Percentiles rank a stretch among this genome's conserved stretches.
phyloP scores from a whole-genome alignment of 2,329 filamentous ascomycete genomes.

The Aspergillus ustus region DNA sequence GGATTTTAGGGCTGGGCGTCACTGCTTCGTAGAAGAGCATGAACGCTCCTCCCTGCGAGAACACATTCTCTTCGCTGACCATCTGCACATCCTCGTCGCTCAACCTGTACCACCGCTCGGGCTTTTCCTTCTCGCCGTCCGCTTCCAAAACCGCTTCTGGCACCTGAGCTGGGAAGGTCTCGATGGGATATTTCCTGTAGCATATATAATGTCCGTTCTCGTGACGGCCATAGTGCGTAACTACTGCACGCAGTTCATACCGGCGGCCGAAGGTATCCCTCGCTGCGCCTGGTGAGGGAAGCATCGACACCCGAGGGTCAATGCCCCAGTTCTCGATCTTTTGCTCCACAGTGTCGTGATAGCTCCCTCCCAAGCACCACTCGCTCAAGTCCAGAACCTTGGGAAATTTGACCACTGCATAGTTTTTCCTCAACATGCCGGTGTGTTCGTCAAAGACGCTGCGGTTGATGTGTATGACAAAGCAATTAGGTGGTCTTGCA shows the following conservation, averaged over 20 bases:
- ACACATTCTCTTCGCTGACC: constrained; percentile 73
- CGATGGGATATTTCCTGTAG: constrained; percentile 71
- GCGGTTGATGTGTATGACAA: constrained; percentile 87
- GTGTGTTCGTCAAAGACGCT: constrained; percentile 88
- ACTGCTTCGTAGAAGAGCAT: constrained; percentile 95
- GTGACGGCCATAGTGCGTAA: constrained; percentile 88
- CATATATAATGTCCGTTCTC: constrained; percentile 97
- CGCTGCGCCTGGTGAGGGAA: constrained; percentile 63
- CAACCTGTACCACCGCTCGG: constrained; percentile 80
- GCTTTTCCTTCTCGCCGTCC: constrained; percentile 38
- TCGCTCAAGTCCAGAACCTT: constrained; percentile 72
- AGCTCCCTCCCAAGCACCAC: constrained; percentile 77
- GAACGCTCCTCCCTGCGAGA: constrained; percentile 81
- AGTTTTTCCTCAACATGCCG: constrained; percentile 81
- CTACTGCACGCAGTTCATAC: constrained; percentile 80
- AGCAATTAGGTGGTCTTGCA: constrained; percentile 76
- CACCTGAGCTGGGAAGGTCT: constrained; percentile 39
- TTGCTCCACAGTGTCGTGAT: constrained; percentile 35
- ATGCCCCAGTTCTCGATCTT: constrained; percentile 70
- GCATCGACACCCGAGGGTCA: constrained; percentile 73
- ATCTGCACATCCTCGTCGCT: constrained; percentile 84
- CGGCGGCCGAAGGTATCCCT: constrained; percentile 53
- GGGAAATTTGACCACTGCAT: constrained; percentile 77
- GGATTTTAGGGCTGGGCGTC: background rate
- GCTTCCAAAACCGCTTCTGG: constrained; percentile 38